phyloP scores from a whole-genome alignment of 2,329 filamentous ascomycete genomes.

The Aspergillus glaucus region DNA sequence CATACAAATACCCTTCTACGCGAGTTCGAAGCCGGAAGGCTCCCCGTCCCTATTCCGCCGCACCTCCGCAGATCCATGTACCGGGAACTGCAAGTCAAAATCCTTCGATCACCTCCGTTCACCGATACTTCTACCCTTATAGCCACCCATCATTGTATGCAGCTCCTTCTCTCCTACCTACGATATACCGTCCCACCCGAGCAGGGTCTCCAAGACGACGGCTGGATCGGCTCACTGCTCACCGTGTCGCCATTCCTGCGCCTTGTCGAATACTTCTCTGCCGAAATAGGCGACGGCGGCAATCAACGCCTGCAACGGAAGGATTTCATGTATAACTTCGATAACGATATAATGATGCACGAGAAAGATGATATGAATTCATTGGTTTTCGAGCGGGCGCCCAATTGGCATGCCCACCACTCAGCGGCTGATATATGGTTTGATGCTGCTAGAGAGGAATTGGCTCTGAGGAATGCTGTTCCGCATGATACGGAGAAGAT shows the following conservation, averaged over 20 bases:
- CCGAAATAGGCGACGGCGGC: slow-evolving; percentile 37
- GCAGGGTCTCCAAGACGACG: slow-evolving; percentile 24
- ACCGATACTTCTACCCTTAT: slow-evolving; percentile 34
- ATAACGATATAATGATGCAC: slow-evolving; percentile 31
- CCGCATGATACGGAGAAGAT: slow-evolving; percentile 31
- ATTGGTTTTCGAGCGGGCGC: slow-evolving; percentile 28
- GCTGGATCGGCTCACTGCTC: slow-evolving; percentile 37
- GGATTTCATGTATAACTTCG: slow-evolving; percentile 40
- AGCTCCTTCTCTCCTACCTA: slow-evolving; percentile 34
- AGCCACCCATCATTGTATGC: slow-evolving; percentile 38
- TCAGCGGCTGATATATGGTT: slow-evolving; percentile 37
- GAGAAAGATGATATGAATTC: slow-evolving; percentile 34
- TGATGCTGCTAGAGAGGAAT: slow-evolving; percentile 27
- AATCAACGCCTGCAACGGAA: slow-evolving; percentile 36
- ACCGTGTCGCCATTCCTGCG: slow-evolving; percentile 34
- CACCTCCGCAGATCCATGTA: slow-evolving; percentile 31
- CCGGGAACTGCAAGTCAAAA: slow-evolving; percentile 29
- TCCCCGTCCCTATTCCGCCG: slow-evolving; percentile 31
- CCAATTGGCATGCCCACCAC: slow-evolving; percentile 24
- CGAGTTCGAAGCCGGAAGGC: slow-evolving; percentile 32
- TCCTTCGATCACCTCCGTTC: slow-evolving; percentile 36
- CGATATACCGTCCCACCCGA: slow-evolving; percentile 31
- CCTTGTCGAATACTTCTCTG: slow-evolving; percentile 38
- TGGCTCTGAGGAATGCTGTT: slow-evolving; percentile 20
- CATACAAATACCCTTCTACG: slow-evolving; percentile 31